A percentile compares a stretch with the other conserved stretches of the same genome.
Conservation (phyloP, 176 grass and related monocot genomes). For the Thalia dealbata region DNA sequence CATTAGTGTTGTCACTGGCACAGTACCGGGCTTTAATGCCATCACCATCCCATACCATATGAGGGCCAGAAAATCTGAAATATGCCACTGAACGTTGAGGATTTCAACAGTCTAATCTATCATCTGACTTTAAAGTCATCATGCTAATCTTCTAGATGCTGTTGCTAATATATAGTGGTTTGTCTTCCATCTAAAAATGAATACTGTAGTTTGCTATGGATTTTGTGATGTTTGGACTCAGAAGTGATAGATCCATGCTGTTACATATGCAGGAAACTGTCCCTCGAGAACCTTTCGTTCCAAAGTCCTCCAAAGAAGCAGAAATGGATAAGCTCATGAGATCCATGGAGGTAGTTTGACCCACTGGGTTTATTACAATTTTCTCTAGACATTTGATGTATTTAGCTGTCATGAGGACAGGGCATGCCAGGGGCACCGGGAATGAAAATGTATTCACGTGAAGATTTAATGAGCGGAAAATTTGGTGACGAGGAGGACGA, state of each 20-base stretch:
- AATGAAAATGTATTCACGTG: conserved; percentile 21
- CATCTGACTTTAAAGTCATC: neutral
- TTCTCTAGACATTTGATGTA: neutral
- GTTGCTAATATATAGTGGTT: neutral
- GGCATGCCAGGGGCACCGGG: conserved; percentile 16
- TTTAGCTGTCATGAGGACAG: neutral
- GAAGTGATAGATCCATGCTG: neutral
- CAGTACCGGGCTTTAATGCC: no score
- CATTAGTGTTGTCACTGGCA: neutral
- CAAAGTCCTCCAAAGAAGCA: conserved; percentile 10
- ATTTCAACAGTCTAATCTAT: neutral
- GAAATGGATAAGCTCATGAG: conserved; percentile 15
- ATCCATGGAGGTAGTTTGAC: conserved; percentile 15
- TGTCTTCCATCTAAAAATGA: no score
- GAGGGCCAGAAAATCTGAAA: neutral
- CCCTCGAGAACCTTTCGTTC: conserved; percentile 10
- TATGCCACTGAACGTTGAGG: neutral
- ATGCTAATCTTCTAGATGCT: neutral
- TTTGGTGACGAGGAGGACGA: neutral
- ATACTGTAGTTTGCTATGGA: no score
- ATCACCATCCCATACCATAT: neutral
- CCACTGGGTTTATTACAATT: neutral
- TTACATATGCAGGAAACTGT: conserved; percentile 3
- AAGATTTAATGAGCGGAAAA: conserved; percentile 14
- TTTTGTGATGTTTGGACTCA: neutral